Conservation (phyloP, 1,284 basidiomycete genomes). For the Microbotryum saponariae region DNA sequence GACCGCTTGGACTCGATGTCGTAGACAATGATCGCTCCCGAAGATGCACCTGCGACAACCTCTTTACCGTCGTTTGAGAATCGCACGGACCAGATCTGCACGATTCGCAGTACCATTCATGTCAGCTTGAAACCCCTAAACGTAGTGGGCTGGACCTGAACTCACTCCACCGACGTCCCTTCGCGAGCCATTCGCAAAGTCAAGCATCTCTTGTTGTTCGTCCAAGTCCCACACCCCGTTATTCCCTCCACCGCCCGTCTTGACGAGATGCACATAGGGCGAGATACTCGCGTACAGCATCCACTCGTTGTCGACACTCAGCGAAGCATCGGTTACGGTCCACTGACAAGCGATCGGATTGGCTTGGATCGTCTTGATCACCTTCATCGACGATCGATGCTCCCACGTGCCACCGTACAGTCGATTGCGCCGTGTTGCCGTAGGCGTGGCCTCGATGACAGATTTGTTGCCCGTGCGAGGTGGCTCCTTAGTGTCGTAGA, state of each 20-base stretch:
- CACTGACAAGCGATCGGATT: constrained; percentile 54
- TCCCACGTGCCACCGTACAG: constrained; percentile 15
- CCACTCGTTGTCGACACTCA: constrained; percentile 82
- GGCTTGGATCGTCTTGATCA: constrained; percentile 68
- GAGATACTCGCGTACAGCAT: constrained; percentile 84
- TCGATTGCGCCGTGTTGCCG: background rate
- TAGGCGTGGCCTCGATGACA: constrained; percentile 14
- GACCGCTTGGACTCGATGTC: constrained; percentile 73
- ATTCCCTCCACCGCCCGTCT: constrained; percentile 59
- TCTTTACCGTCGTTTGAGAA: constrained; percentile 95
- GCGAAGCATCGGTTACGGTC: constrained; percentile 92
- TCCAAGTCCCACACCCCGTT: constrained; percentile 16
- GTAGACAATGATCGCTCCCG: constrained; percentile 75
- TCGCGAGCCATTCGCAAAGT: constrained; percentile 49
- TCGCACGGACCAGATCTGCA: constrained; percentile 77
- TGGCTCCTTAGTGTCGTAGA: constrained; percentile 70
- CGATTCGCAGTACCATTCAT: background rate
- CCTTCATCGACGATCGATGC: constrained; percentile 48
- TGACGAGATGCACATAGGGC: constrained; percentile 68
- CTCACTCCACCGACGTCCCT: constrained; percentile 34
- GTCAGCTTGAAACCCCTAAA: background rate
- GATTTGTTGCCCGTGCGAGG: constrained; percentile 37
- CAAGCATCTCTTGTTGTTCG: constrained; percentile 59
- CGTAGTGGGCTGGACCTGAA: too few species aligned
- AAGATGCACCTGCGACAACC: constrained; percentile 54